phyloP scores from a whole-genome alignment of 148 eudicot species.

The Chenopodium formosanum region DNA sequence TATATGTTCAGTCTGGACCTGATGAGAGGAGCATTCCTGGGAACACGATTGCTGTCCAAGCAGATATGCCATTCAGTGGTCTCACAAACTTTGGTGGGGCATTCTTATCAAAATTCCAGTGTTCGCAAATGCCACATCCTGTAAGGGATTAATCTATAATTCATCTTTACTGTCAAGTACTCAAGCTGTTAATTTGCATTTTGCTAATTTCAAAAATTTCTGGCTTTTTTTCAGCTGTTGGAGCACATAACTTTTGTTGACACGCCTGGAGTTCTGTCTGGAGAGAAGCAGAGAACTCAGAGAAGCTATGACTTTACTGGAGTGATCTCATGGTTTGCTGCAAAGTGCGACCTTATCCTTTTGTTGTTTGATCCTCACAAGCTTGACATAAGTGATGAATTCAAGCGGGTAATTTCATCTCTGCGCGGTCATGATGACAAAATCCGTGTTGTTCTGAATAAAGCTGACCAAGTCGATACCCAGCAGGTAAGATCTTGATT shows the following conservation, averaged over 20 bases:
- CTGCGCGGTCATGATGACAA: conserved; percentile 89
- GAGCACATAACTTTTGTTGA: conserved; percentile 90
- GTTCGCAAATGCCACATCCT: conserved; percentile 93
- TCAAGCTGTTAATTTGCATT: neutral
- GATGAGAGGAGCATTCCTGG: conserved; percentile 96
- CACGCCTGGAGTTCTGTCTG: conserved; percentile 95
- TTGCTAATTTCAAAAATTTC: conserved; percentile 1
- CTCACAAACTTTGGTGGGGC: conserved; percentile 79
- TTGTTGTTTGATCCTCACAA: conserved; percentile 91
- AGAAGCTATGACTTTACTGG: conserved; percentile 96
- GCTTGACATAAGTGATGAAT: conserved; percentile 91
- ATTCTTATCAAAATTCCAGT: conserved; percentile 86
- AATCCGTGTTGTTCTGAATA: conserved; percentile 88
- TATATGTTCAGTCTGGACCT: conserved; percentile 60
- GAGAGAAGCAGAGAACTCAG: conserved; percentile 90
- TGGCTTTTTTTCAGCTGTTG: conserved; percentile 46
- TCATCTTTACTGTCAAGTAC: neutral
- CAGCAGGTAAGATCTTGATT: conserved; percentile 52
- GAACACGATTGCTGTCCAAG: conserved; percentile 85
- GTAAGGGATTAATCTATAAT: conserved; percentile 38
- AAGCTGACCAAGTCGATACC: conserved; percentile 96
- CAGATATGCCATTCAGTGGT: conserved; percentile 81
- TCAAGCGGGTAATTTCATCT: conserved; percentile 84
- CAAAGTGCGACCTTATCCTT: conserved; percentile 83
- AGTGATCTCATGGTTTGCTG: conserved; percentile 94